Evolutionary conservation across 2,329 filamentous ascomycete species (phyloP).

Genomic region (Trichophyton schoenleinii): DNA sequence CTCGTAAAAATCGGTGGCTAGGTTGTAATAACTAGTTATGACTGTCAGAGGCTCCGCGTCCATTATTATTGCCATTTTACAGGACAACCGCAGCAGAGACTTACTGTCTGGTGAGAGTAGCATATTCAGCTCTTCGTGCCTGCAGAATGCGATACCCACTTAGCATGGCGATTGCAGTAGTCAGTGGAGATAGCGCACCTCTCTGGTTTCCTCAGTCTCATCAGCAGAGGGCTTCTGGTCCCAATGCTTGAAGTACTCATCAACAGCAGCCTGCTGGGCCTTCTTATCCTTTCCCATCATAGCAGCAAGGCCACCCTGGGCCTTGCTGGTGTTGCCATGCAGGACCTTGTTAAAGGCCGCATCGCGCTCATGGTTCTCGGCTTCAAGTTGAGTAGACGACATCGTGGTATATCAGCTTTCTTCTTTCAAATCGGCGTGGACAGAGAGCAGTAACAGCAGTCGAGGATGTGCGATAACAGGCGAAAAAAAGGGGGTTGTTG

Average conservation of each 20-base stretch:
- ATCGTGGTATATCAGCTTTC: conserved; percentile 22
- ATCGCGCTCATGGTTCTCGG: conserved; percentile 74
- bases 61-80: background rate
- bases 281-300: conserved; percentile 72
- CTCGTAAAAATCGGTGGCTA: conserved; percentile 92
- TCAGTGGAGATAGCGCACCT: conserved; percentile 40
- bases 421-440: background rate
- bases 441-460: background rate
- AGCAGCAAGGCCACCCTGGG: conserved; percentile 61
- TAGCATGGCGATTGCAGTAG: background rate
- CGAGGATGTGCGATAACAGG: background rate
- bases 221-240: conserved; percentile 66
- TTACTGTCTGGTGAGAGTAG: conserved; percentile 82
- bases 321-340: conserved; percentile 61
- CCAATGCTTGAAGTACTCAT: conserved; percentile 96
- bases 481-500: background rate
- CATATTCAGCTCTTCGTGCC: conserved; percentile 77
- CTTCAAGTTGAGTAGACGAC: conserved; percentile 53
- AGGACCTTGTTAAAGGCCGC: conserved; percentile 80
- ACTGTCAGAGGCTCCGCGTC: background rate
- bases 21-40: conserved; percentile 69
- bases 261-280: conserved; percentile 68
- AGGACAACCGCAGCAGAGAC: conserved; percentile 23
- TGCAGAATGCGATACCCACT: conserved; percentile 25
- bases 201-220: conserved; percentile 72